Evolutionary conservation across 2,329 filamentous ascomycete species (phyloP).

Genomic region (Cordyceps tenuipes): DNA sequence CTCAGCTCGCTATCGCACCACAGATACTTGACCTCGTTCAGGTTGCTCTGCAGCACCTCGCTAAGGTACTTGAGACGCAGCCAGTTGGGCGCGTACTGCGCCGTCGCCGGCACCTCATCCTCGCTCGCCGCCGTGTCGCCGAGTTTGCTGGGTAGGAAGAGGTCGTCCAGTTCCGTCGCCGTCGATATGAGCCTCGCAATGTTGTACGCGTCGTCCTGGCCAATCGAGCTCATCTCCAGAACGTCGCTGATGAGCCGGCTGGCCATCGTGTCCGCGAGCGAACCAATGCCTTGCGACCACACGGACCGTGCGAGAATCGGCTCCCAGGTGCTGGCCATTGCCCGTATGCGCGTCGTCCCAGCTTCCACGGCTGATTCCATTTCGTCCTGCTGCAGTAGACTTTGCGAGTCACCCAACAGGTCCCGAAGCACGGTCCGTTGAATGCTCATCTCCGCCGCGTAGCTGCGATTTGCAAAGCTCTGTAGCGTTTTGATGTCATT

Average conservation of each 20-base stretch:
- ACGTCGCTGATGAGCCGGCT: conserved; percentile 54
- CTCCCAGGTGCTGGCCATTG: conserved; percentile 49
- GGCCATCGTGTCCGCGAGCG: conserved; percentile 49
- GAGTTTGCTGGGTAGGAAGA: conserved; percentile 44
- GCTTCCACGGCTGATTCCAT: conserved; percentile 44
- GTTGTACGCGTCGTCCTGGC: conserved; percentile 55
- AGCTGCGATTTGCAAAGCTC: conserved; percentile 53
- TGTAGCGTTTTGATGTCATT: conserved; percentile 52
- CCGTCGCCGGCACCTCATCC: conserved; percentile 44
- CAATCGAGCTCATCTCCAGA: conserved; percentile 51
- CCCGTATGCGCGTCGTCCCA: conserved; percentile 43
- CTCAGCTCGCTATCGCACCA: conserved; percentile 61
- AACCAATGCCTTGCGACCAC: conserved; percentile 55
- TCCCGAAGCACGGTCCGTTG: conserved; percentile 56
- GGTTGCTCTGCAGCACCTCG: conserved; percentile 57
- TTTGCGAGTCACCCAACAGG: conserved; percentile 52
- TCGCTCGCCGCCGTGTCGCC: conserved; percentile 18
- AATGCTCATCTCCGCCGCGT: conserved; percentile 50
- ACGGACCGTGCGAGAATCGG: conserved; percentile 50
- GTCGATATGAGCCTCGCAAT: conserved; percentile 50
- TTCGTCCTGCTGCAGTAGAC: conserved; percentile 49
- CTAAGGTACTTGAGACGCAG: conserved; percentile 55
- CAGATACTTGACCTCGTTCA: conserved; percentile 53
- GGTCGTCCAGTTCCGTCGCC: conserved; percentile 49
- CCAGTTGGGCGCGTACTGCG: conserved; percentile 55